A percentile compares a stretch with the other conserved stretches of the same genome.
Conservation (phyloP, 192 early-diverging fungal species). For the Entophlyctis helioformis region DNA sequence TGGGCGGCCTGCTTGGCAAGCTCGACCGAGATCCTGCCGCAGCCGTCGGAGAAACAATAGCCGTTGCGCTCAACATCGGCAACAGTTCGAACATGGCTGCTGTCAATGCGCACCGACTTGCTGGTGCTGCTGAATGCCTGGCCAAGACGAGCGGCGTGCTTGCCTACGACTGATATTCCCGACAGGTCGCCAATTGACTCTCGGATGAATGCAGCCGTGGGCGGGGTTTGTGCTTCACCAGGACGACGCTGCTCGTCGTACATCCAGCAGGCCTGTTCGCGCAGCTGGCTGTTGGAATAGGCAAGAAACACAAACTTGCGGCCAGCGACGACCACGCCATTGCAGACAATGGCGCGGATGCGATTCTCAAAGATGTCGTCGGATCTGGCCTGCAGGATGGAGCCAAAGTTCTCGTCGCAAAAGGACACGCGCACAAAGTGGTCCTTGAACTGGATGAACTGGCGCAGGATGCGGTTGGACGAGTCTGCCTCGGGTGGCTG, state of each 20-base stretch:
- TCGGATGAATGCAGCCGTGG: no score
- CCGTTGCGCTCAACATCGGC: background rate
- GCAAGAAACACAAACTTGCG: constrained; percentile 51
- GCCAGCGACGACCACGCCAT: constrained; percentile 44
- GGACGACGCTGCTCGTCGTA: no score
- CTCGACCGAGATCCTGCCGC: background rate
- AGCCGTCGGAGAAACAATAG: background rate
- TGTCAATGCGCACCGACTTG: no score
- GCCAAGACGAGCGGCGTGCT: no score
- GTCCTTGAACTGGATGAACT: constrained; percentile 31
- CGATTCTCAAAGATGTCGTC: constrained; percentile 33
- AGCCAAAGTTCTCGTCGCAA: constrained; percentile 42
- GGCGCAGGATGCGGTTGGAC: constrained; percentile 61
- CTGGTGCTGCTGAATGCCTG: no score
- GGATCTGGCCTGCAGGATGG: constrained; percentile 13
- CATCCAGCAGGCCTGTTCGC: constrained; percentile 56
- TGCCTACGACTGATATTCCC: no score
- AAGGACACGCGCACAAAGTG: constrained; percentile 62
- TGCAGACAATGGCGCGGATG: constrained; percentile 47
- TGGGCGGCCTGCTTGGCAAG: no score
- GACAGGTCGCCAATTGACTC: no score
- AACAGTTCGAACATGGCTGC: background rate
- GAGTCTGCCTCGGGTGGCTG: constrained; percentile 42
- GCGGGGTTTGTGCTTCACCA: no score
- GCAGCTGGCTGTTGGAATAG: constrained; percentile 55